Evolutionary conservation across 2,329 filamentous ascomycete genomes (phyloP), one percentile per base, ranked within the genome.

Genomic region (Fusarium sp.): DNA sequence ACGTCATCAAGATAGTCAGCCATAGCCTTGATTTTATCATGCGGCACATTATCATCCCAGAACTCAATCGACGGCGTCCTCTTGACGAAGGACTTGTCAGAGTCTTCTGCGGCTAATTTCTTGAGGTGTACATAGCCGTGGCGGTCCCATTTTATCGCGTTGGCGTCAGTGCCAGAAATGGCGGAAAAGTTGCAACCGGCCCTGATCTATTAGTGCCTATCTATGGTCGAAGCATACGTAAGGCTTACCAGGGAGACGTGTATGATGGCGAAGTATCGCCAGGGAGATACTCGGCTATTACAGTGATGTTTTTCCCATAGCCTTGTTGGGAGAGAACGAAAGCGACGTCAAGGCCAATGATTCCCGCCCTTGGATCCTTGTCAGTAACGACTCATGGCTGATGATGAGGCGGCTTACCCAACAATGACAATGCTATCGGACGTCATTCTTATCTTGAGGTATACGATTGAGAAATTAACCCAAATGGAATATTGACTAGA

Each of bases 101-200:
- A 13, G 6, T 28, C 28, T 22, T 51, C 45, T 9, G 56, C 15
- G 1, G 61, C 55, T 0, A 64, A 18, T 2, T 42, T 61, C 6
- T 50, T 61, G 1, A 64, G 2, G n/a, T 64, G 61, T 0, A 22
- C 18, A n/a, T 64, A 64, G 4, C 61, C 44, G 8, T 61, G 10
- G 6, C 24, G 26, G 5, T 64, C 56, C 61, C 61, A 64, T 44
- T 64, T 64, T 16, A 64, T 64, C 2, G 61, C 61, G 6, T 64
- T 51, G 26, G 56, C 38, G 28, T 64, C 61, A 4, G 44, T 64
- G 12, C 56, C 61, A 33, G 61, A 64, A 16, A 64, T 64, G 14
- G 61, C 61, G 8, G 61, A 64, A 35, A 61, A 64, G 22, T 64
- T 64, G 12, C 61, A 64, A 0, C 61, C 61, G 1, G 61, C 61